Percentiles rank a stretch among this genome's conserved stretches.
phyloP scores from a whole-genome alignment of 139 green algal species.

The Coelastrella sp. region DNA sequence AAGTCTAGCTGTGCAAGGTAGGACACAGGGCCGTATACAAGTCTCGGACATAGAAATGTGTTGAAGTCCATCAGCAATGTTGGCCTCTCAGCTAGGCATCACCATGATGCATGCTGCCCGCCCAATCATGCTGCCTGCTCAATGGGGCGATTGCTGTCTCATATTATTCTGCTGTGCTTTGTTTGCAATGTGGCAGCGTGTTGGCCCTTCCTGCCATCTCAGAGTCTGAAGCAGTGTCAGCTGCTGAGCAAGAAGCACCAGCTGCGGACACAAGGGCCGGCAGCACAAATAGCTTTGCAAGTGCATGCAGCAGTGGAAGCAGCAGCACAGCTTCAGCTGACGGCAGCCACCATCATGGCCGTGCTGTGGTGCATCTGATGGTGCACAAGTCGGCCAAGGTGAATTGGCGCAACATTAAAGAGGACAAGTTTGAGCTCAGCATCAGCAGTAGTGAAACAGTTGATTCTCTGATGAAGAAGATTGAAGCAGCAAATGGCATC shows the following conservation, averaged over 20 bases:
- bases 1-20: neutral
- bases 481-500: slow-evolving; percentile 51
- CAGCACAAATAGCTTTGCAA: neutral
- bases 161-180: neutral
- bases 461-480: slow-evolving; percentile 54
- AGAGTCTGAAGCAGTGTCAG: slow-evolving; percentile 26
- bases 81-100: no score
- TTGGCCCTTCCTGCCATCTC: slow-evolving; percentile 23
- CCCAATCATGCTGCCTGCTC: neutral
- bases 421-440: slow-evolving; percentile 63
- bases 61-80: no score
- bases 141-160: neutral
- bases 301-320: slow-evolving; percentile 25
- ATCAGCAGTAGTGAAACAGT: slow-evolving; percentile 55
- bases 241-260: neutral
- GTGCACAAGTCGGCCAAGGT: slow-evolving; percentile 59
- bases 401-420: slow-evolving; percentile 41
- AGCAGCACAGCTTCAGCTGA: neutral
- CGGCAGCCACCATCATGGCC: neutral
- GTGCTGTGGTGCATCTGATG: slow-evolving; percentile 64
- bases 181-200: neutral
- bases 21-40: no score
- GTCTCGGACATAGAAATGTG: no score
- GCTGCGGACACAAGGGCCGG: neutral
- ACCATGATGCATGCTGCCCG: no score